phyloP scores from a whole-genome alignment of 1,284 basidiomycete genomes.

The Ganoderma sinense region DNA sequence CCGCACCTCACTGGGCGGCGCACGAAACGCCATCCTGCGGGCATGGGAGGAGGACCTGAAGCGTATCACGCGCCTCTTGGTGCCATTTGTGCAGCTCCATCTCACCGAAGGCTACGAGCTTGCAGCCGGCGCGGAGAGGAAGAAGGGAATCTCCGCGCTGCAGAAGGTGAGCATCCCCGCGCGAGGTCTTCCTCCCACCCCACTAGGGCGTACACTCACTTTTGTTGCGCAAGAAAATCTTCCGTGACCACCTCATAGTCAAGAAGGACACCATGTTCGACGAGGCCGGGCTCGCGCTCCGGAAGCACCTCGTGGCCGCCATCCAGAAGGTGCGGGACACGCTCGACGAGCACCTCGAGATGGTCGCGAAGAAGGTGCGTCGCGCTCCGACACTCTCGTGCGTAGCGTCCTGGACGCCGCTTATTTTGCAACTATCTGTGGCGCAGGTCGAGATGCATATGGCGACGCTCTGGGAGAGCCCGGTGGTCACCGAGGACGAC shows the following conservation, averaged over 20 bases:
- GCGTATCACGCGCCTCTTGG: neutral
- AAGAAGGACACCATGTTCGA: neutral
- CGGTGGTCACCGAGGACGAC: constrained; percentile 10
- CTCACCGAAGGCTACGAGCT: neutral
- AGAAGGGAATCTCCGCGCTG: neutral
- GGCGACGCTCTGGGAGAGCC: constrained; percentile 13
- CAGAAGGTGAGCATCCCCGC: constrained; percentile 13
- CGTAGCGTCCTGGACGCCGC: no score
- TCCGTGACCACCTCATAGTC: neutral
- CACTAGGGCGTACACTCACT: no score
- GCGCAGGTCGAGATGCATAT: constrained; percentile 10
- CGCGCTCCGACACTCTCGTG: neutral
- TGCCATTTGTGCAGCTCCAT: constrained; percentile 2
- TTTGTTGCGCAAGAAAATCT: no score
- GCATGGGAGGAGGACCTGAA: neutral
- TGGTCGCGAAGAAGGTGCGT: constrained; percentile 4
- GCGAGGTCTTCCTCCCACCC: no score
- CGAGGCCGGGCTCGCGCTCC: neutral
- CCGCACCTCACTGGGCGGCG: neutral
- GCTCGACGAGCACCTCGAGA: constrained; percentile 5
- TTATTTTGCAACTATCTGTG: no score
- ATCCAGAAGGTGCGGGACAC: neutral
- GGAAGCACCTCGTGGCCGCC: neutral
- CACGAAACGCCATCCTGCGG: no score
- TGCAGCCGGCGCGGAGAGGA: neutral